phyloP scores from a whole-genome alignment of 768 basidiomycete species.

The Boletus subcaerulescens region DNA sequence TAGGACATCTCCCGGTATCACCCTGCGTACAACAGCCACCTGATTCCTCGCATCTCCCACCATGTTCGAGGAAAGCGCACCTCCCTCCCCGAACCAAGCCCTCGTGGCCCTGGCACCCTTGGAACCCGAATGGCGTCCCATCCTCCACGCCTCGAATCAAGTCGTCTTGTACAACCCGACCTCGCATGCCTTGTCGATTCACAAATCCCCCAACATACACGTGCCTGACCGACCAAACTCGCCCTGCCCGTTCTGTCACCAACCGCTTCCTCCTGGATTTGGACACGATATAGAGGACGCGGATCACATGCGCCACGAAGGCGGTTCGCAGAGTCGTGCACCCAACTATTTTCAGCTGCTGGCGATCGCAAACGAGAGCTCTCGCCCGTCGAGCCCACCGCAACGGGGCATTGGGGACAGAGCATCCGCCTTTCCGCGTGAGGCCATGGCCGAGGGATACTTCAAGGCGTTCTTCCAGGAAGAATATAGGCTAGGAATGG shows the following conservation, averaged over 20 bases:
- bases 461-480: slow-evolving; percentile 92
- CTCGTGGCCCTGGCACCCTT: slow-evolving; percentile 24
- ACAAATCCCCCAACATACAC: slow-evolving; percentile 28
- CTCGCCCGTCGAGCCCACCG: slow-evolving; percentile 51
- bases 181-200: slow-evolving; percentile 77
- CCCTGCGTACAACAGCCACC: neutral
- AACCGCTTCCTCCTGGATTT: slow-evolving; percentile 49
- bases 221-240: slow-evolving; percentile 25
- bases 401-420: slow-evolving; percentile 18
- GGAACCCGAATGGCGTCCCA: slow-evolving; percentile 64
- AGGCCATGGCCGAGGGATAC: slow-evolving; percentile 87
- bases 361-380: slow-evolving; percentile 65
- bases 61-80: slow-evolving; percentile 32
- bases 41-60: neutral
- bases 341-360: slow-evolving; percentile 82
- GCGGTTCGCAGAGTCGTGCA: slow-evolving; percentile 50
- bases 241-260: slow-evolving; percentile 75
- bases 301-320: slow-evolving; percentile 35
- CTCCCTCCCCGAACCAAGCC: slow-evolving; percentile 33
- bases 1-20: slow-evolving; percentile 1
- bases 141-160: slow-evolving; percentile 80
- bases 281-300: slow-evolving; percentile 21
- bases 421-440: slow-evolving; percentile 51
- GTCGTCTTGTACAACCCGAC: slow-evolving; percentile 86
- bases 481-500: slow-evolving; percentile 88